Conservation (phyloP, 768 basidiomycete species). For the Hygrophorus pudorinus region DNA sequence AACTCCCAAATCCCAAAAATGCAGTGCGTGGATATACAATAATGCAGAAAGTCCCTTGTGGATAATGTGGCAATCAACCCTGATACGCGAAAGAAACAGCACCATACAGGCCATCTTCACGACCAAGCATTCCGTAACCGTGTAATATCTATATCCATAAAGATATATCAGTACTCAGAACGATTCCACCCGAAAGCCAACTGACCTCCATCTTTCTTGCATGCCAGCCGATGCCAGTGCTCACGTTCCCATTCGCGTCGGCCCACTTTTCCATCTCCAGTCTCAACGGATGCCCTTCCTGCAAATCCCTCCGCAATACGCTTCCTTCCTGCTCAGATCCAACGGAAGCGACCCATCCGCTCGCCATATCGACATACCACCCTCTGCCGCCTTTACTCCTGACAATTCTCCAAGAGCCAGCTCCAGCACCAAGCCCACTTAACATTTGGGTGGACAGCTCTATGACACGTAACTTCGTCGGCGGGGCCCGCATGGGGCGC, state of each 20-base stretch:
- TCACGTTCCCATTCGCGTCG: constrained; percentile 81
- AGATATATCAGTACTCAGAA: background rate
- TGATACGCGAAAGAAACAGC: constrained; percentile 94
- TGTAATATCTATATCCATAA: constrained; percentile 52
- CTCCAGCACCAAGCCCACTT: constrained; percentile 64
- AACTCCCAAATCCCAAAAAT: background rate
- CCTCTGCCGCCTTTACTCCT: constrained; percentile 87
- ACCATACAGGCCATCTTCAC: constrained; percentile 90
- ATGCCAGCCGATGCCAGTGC: constrained; percentile 90
- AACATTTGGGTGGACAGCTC: constrained; percentile 73
- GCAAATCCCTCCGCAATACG: constrained; percentile 49
- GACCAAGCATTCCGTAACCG: constrained; percentile 83
- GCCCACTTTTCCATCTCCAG: constrained; percentile 63
- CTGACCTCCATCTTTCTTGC: constrained; percentile 93
- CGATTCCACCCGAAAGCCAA: constrained; percentile 9
- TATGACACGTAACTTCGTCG: constrained; percentile 76
- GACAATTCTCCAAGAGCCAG: constrained; percentile 82
- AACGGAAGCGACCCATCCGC: constrained; percentile 60
- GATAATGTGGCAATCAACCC: constrained; percentile 35
- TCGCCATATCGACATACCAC: constrained; percentile 89
- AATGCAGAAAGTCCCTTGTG: background rate
- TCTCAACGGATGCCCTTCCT: constrained; percentile 55
- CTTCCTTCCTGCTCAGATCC: constrained; percentile 26
- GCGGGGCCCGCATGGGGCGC: constrained; percentile 30
- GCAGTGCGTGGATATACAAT: background rate